Conservation (phyloP, 2,329 filamentous ascomycete species). For the Amauroascus verrucosus region DNA sequence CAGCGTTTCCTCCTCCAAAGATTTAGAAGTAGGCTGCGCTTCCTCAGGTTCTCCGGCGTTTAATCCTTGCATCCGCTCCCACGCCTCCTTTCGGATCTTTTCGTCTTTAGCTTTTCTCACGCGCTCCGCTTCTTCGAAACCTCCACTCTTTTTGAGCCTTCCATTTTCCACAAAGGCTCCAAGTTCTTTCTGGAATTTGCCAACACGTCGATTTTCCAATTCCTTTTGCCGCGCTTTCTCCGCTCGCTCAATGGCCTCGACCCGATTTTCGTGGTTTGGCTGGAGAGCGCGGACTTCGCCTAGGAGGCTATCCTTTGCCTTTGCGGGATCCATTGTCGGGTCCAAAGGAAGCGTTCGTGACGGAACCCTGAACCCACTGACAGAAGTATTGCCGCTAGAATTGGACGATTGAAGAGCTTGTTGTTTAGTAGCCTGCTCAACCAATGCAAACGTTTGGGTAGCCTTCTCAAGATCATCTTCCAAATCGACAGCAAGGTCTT, state of each 20-base stretch:
- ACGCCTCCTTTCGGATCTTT: slow-evolving; percentile 65
- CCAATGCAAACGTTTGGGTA: slow-evolving; percentile 80
- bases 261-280: slow-evolving; percentile 82
- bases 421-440: slow-evolving; percentile 97
- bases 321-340: slow-evolving; percentile 56
- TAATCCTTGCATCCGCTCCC: slow-evolving; percentile 44
- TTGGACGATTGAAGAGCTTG: slow-evolving; percentile 62
- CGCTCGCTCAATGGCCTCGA: slow-evolving; percentile 95
- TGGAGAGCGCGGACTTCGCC: slow-evolving; percentile 88
- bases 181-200: slow-evolving; percentile 78
- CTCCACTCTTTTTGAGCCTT: slow-evolving; percentile 90
- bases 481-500: slow-evolving; percentile 84
- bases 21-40: slow-evolving; percentile 15
- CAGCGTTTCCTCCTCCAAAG: slow-evolving; percentile 18
- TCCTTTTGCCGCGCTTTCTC: slow-evolving; percentile 87
- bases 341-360: slow-evolving; percentile 43
- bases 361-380: slow-evolving; percentile 38
- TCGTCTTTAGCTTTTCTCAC: slow-evolving; percentile 79
- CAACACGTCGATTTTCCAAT: slow-evolving; percentile 61
- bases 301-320: slow-evolving; percentile 82
- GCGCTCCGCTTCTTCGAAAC: slow-evolving; percentile 86
- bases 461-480: slow-evolving; percentile 94
- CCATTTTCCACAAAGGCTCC: slow-evolving; percentile 76
- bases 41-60: slow-evolving; percentile 39
- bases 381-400: slow-evolving; percentile 29